Base-by-base conservation (phyloP, 352 stramenopile genomes). In the Pythium scleroteichum region DNA sequence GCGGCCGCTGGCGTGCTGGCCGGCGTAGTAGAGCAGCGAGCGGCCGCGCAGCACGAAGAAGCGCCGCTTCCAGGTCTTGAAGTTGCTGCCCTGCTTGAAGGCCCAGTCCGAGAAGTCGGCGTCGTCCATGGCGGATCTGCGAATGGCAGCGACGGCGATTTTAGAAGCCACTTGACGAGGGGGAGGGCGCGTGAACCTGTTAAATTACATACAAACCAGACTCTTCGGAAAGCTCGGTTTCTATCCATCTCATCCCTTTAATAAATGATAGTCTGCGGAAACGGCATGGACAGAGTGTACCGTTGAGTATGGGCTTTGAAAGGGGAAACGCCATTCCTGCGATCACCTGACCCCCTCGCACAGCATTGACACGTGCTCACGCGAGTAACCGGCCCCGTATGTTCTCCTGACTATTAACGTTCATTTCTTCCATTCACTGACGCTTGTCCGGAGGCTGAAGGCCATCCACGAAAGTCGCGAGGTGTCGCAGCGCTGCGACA, bases 81-180 rank as follows among this genome's bases (percentile, higher is more conserved):
- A 69, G 46, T 83, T 85, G 63, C 79, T 88, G 64, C 82, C 82
- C 44, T 89, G 75, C 68, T 92, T 92, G 52, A 74, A 72, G 44
- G 78, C 78, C 80, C 80, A 92, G 20, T 75, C 82, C 17, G 72
- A 72, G 47, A 78, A 88, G 49, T 75, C 53, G 1, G 40, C 40
- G 27, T 50, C 41, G n/a, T 40, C 52, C 52, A 59, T 59, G 38
- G 38, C 17, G 17, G 38, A 44, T 44, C 38, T 8, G 38, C 13
- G 38, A 44, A 44, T 44, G 38, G 16, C 38, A n/a, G 5, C 13
- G 38, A 20, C 14, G 38, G 38, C 38, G 13, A 44, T 13, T 44
- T 20, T n/a, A 13, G 38, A 44, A 44, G 38, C 38, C 38, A 44
- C 38, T 44, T 44, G 13, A 13, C 6, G 38, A 20, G 29, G 29